These are phyloP conservation scores for Pseudognaphalium luteoalbum DNA, from an alignment of 129 eudicot genomes.

Conservation along the genomic window DNA sequence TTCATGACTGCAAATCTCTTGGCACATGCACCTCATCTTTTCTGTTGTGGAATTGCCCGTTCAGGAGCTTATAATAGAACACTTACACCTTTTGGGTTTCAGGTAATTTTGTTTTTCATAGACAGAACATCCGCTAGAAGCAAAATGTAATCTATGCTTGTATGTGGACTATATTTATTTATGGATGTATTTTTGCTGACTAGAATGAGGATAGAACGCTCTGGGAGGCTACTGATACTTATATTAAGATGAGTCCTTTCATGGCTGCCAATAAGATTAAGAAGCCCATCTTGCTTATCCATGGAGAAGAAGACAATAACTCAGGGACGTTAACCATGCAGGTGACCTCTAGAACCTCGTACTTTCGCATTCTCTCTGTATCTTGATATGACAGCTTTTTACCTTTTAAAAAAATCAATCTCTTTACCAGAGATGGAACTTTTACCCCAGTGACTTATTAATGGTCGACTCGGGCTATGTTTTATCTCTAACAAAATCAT, in stretches of 20 bases:
- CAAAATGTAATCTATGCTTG: background rate
- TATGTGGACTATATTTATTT: background rate
- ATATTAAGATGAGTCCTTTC: conserved; percentile 93
- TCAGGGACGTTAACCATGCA: conserved; percentile 95
- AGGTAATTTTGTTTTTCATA: conserved; percentile 48
- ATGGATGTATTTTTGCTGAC: background rate
- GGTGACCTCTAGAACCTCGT: conserved; percentile 40
- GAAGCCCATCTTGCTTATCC: conserved; percentile 92
- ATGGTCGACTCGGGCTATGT: no score
- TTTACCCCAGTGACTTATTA: no score
- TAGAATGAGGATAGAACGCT: conserved; percentile 97
- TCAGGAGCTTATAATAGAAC: conserved; percentile 97
- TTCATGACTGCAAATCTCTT: conserved; percentile 97
- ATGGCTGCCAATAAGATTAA: conserved; percentile 86
- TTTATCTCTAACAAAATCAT: no score
- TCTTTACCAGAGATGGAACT: no score
- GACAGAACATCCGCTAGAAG: background rate
- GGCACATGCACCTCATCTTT: conserved; percentile 98
- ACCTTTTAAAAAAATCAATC: background rate
- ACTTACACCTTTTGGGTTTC: conserved; percentile 96
- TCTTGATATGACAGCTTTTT: background rate
- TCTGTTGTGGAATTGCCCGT: conserved; percentile 96
- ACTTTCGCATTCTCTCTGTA: background rate
- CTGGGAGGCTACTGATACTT: conserved; percentile 89
- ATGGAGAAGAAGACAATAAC: conserved; percentile 98